Evolutionary conservation across 2,329 filamentous ascomycete species (phyloP), one percentile per base, ranked within the genome.

Genomic region (Cyclaneusma minus): DNA sequence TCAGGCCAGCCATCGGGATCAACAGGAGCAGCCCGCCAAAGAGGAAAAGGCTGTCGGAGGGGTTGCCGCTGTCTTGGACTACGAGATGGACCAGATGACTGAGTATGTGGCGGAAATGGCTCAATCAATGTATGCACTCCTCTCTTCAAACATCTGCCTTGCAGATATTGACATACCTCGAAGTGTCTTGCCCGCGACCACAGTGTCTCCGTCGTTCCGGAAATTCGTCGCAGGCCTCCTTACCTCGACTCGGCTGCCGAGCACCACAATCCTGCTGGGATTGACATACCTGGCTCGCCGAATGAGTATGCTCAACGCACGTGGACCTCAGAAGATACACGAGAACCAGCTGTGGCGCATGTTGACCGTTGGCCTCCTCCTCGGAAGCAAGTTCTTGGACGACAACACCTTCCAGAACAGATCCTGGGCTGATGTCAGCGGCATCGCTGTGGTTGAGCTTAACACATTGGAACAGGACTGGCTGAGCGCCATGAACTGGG

Each of bases 331-430:
- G 35, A 52, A 48, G 31, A 37, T 53, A 29, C 57, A 48, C 15
- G 61, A 67, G 38, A 64, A 63, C 27, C 64, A 73, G 42, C 58
- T 79, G 28, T 78, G 77, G 50, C 67, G 71, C 29, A 67, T 80
- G 51, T 61, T 80, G 35, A 79, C 73, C 13, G 71, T 76, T 26
- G 64, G 68, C 20, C 56, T 82, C 25, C 58, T 82, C 27, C 57
- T 82, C 27, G 75, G 74, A 31, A 80, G 73, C 60, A 82, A 82
- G 52, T 82, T 81, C 48, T 51, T 81, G 35, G 75, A 82, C 41
- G 75, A 82, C 53, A 81, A 81, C 49, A 81, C 75, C 17, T 81
- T 81, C 56, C 75, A 80, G 56, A 81, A 81, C 52, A 67, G 73
- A 34, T 81, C 75, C 3, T 81, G 75, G 75, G 69, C 75, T 7